Evolutionary conservation across 2,329 filamentous ascomycete genomes (phyloP).

Genomic region (Trichoderma sp.): DNA sequence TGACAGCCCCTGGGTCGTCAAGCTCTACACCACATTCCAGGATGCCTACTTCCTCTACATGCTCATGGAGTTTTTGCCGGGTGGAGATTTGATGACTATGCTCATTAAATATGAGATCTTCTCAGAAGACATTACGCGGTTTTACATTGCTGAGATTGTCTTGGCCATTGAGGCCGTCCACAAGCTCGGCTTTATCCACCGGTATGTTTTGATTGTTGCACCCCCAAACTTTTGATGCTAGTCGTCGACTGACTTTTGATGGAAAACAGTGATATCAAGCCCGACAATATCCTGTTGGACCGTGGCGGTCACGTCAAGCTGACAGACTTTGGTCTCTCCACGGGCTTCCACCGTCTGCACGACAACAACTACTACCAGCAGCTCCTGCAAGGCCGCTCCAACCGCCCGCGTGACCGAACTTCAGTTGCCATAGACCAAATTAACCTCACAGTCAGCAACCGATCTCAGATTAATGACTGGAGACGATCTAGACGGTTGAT

Average conservation of each 20-base stretch:
- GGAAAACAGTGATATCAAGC: slow-evolving; percentile 83
- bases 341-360: slow-evolving; percentile 95
- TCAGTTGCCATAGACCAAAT: slow-evolving; percentile 97
- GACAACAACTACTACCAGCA: slow-evolving; percentile 99
- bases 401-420: slow-evolving; percentile 74
- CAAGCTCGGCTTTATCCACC: slow-evolving; percentile 96
- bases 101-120: slow-evolving; percentile 99
- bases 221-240: neutral
- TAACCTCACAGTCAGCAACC: slow-evolving; percentile 95
- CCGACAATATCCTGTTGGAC: slow-evolving; percentile 96
- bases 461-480: slow-evolving; percentile 98
- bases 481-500: slow-evolving; percentile 91
- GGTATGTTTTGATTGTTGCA: slow-evolving; percentile 54
- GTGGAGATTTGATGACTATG: slow-evolving; percentile 99
- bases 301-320: slow-evolving; percentile 95
- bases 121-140: slow-evolving; percentile 95
- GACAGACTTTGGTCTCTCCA: slow-evolving; percentile 96
- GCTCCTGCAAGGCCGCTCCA: slow-evolving; percentile 76
- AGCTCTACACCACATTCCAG: slow-evolving; percentile 97
- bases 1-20: slow-evolving; percentile 99
- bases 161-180: slow-evolving; percentile 98
- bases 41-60: slow-evolving; percentile 96
- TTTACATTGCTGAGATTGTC: slow-evolving; percentile 98
- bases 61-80: slow-evolving; percentile 98
- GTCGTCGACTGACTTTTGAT: neutral